Evolutionary conservation across 106 monocot genomes (phyloP).

Genomic region (Chionographis japonica): DNA sequence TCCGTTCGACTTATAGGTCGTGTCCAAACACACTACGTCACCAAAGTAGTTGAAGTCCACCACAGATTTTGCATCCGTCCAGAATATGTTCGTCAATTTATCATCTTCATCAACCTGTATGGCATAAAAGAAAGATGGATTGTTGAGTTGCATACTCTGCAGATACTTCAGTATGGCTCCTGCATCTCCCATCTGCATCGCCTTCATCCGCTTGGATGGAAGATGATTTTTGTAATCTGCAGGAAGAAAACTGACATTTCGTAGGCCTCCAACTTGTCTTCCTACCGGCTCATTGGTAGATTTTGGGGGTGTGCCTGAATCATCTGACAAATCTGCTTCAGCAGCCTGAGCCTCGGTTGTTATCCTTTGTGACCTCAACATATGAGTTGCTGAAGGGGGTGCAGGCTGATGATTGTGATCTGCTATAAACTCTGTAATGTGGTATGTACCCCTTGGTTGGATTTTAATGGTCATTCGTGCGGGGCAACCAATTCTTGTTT

Average conservation of each 20-base stretch:
- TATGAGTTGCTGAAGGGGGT: constrained; percentile 44
- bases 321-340: constrained; percentile 44
- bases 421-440: constrained; percentile 42
- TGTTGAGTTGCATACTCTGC: constrained; percentile 43
- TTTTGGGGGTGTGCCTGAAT: constrained; percentile 29
- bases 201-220: constrained; percentile 39
- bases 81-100: constrained; percentile 49
- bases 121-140: constrained; percentile 39
- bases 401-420: constrained; percentile 56
- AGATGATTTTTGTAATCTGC: constrained; percentile 33
- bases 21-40: constrained; percentile 52
- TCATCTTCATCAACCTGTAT: constrained; percentile 55
- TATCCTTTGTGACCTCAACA: constrained; percentile 48
- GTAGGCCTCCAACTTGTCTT: constrained; percentile 16
- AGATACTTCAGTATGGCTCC: constrained; percentile 39
- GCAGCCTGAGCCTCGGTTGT: constrained; percentile 39
- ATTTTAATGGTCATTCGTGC: constrained; percentile 60
- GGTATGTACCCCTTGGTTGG: constrained; percentile 37
- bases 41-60: constrained; percentile 40
- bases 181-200: constrained; percentile 47
- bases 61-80: constrained; percentile 45
- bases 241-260: constrained; percentile 25
- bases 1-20: constrained; percentile 35
- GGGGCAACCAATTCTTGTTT: constrained; percentile 49
- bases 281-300: constrained; percentile 8